Conservation (phyloP, 345 rosid species). For the Acer saccharum region DNA sequence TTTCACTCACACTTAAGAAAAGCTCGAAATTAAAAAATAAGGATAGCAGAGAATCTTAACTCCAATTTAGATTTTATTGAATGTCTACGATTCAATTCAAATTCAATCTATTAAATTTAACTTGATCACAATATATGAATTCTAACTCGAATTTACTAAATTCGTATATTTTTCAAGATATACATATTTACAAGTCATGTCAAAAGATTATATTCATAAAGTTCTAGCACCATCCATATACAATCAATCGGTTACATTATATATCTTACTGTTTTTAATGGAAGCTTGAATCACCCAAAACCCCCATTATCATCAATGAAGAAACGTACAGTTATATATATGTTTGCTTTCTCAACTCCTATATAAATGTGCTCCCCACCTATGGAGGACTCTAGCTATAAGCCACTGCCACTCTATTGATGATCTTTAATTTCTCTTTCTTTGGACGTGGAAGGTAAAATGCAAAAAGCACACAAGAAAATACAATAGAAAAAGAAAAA, state of each 20-base stretch:
- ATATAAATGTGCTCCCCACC: slow-evolving; percentile 22
- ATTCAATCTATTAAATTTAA: too few species aligned
- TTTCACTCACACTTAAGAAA: too few species aligned
- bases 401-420: neutral
- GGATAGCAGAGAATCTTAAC: too few species aligned
- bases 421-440: neutral
- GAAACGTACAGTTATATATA: neutral
- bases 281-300: slow-evolving; percentile 22
- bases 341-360: slow-evolving; percentile 11
- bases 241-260: neutral
- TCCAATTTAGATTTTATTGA: too few species aligned
- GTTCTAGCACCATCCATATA: slow-evolving; percentile 3
- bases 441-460: neutral
- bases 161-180: too few species aligned
- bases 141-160: too few species aligned
- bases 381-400: slow-evolving; percentile 8
- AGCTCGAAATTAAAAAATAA: too few species aligned
- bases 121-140: too few species aligned
- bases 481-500: neutral
- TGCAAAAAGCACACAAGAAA: neutral
- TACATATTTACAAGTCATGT: neutral
- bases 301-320: slow-evolving; percentile 1
- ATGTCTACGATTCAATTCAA: too few species aligned
- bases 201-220: neutral
- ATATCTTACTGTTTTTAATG: slow-evolving; percentile 24